These are phyloP conservation scores for Pisolithus sp. DNA, from an alignment of 768 basidiomycete genomes.

Conservation along the genomic window DNA sequence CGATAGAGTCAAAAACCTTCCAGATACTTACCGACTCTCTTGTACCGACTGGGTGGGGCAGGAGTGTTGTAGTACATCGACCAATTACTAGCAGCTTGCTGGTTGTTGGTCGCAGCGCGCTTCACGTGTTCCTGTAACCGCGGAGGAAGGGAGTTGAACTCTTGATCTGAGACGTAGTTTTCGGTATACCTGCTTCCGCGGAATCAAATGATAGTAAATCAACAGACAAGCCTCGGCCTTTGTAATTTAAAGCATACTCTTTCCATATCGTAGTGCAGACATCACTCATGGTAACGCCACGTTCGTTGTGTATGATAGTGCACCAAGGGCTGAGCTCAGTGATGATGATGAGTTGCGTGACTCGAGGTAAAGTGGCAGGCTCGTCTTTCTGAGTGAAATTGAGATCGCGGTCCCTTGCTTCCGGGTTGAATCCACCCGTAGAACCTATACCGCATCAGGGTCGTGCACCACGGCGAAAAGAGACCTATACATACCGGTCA, in stretches of 20 bases:
- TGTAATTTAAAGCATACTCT: conserved; percentile 47
- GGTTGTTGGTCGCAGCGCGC: conserved; percentile 43
- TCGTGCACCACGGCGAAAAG: not conserved
- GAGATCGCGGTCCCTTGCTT: conserved; percentile 53
- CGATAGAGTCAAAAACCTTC: not conserved
- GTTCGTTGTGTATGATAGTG: conserved; percentile 62
- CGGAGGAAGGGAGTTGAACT: conserved; percentile 52
- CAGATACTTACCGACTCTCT: conserved; percentile 52
- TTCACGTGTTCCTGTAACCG: conserved; percentile 70
- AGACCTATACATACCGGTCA: conserved; percentile 42
- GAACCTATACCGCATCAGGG: conserved; percentile 34
- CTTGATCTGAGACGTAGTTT: conserved; percentile 56
- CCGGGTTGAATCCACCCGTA: conserved; percentile 55
- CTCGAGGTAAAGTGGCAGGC: conserved; percentile 65
- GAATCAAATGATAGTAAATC: conserved; percentile 8
- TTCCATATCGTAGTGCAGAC: conserved; percentile 67
- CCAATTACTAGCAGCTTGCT: conserved; percentile 33
- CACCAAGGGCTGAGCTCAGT: conserved; percentile 70
- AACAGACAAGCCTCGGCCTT: not conserved
- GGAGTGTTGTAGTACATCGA: conserved; percentile 41
- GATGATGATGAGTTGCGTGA: conserved; percentile 52
- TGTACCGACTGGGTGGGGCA: conserved; percentile 41
- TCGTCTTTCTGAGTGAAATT: conserved; percentile 50
- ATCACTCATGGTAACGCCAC: conserved; percentile 71
- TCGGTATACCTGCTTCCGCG: conserved; percentile 54